Percentiles rank a stretch among this genome's conserved stretches.
Evolutionary conservation across 1,284 basidiomycete genomes (phyloP).

Genomic region (Clitocybe nebularis): DNA sequence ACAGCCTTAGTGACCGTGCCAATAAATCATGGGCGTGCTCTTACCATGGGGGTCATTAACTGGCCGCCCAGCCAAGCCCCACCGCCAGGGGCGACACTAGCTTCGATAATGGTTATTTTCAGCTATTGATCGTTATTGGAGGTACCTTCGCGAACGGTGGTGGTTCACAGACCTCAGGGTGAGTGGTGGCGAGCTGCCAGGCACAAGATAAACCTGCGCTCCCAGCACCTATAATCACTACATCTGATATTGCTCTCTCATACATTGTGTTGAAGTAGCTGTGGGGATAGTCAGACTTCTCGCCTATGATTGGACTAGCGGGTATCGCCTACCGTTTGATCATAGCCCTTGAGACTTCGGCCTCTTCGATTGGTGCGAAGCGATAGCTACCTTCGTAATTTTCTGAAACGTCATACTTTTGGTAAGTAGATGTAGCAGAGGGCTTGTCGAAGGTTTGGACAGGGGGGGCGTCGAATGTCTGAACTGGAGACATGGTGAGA

Average conservation of each 20-base stretch:
- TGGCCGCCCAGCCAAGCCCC: constrained; percentile 82
- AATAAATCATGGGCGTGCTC: constrained; percentile 1
- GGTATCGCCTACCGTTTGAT: constrained; percentile 55
- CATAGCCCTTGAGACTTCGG: constrained; percentile 77
- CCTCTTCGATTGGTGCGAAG: constrained; percentile 74
- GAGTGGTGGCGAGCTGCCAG: constrained; percentile 64
- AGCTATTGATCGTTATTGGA: constrained; percentile 28
- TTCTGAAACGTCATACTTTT: constrained; percentile 39
- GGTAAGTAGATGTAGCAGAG: constrained; percentile 11
- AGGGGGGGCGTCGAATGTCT: constrained; percentile 8
- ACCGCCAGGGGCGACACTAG: constrained; percentile 78
- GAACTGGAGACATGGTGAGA: constrained; percentile 13
- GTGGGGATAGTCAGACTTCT: constrained; percentile 2
- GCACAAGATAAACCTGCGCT: constrained; percentile 79
- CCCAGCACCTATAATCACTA: constrained; percentile 79
- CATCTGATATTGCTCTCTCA: constrained; percentile 71
- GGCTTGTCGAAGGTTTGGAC: constrained; percentile 8
- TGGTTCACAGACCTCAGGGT: constrained; percentile 50
- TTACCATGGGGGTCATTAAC: constrained; percentile 80
- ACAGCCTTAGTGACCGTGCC: background rate
- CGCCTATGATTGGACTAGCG: background rate
- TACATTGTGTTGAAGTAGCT: constrained; percentile 75
- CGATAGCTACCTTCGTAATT: constrained; percentile 60
- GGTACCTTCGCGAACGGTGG: background rate
- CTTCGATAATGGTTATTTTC: constrained; percentile 80